phyloP scores from a whole-genome alignment of 2,329 filamentous ascomycete species.

The Hirsutella thompsonii region DNA sequence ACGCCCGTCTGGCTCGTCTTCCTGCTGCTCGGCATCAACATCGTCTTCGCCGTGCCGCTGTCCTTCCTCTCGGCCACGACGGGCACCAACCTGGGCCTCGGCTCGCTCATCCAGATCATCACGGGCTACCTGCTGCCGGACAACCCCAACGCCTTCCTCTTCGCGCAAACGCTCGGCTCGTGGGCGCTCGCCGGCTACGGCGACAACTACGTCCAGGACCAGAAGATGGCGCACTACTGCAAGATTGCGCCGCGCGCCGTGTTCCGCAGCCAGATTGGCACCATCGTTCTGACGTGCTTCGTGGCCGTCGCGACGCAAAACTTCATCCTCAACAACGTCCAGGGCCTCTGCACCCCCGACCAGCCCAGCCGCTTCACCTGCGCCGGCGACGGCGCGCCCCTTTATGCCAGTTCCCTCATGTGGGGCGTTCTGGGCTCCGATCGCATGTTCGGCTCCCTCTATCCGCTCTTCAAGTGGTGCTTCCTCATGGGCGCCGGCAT shows the following conservation, averaged over 20 bases:
- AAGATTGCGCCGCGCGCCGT: conserved; percentile 34
- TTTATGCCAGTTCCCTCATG: conserved; percentile 20
- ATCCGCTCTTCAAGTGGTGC: conserved; percentile 25
- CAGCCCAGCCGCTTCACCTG: conserved; percentile 32
- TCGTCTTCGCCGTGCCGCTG: conserved; percentile 28
- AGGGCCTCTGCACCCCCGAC: conserved; percentile 15
- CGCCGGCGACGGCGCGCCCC: conserved; percentile 33
- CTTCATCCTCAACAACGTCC: conserved; percentile 24
- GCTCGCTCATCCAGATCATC: conserved; percentile 28
- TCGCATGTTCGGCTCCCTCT: conserved; percentile 28
- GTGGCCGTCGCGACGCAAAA: conserved; percentile 30
- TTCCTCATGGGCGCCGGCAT: conserved; percentile 26
- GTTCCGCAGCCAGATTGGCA: conserved; percentile 32
- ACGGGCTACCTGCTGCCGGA: conserved; percentile 13
- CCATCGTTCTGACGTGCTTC: conserved; percentile 31
- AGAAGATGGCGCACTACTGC: conserved; percentile 38
- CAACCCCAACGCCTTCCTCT: conserved; percentile 13
- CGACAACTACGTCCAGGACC: conserved; percentile 30
- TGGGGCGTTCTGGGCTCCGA: conserved; percentile 39
- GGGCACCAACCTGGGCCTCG: conserved; percentile 27
- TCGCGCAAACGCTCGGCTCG: conserved; percentile 11
- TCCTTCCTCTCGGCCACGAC: conserved; percentile 31
- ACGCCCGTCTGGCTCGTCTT: conserved; percentile 26
- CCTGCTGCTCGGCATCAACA: conserved; percentile 23
- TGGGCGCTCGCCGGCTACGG: conserved; percentile 19